Base-by-base conservation (phyloP, 192 early-diverging fungal species). In the Entrophospora sp. region DNA sequence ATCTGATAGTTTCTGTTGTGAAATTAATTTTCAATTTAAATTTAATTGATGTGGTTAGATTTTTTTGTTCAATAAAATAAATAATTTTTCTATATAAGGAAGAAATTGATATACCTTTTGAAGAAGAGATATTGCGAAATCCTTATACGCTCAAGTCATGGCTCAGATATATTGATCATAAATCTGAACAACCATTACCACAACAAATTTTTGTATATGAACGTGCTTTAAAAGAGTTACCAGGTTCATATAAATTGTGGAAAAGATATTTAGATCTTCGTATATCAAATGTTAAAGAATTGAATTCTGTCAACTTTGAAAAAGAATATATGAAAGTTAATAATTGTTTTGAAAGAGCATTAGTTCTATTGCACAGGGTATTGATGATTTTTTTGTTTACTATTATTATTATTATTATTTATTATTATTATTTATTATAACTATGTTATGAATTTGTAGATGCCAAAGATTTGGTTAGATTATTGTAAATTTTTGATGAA, bases 201-300 rank as follows among this genome's bases (percentile, higher is more conserved):
- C 69, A 78, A 4, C 64, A 78, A 43, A 83, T 80, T 45, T 80
- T 89, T 30, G 73, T 97, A 1, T 94, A 88, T 73, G 95, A 97
- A 69, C 88, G 97, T 7, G 95, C 95, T 1, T 74, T 97, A 24
- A 79, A 82, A 44, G 79, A 85, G 31, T 75, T 99, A 4, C 97
- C 97, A 2, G 91, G 94, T 5, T 94, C 91, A 6, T 99, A 96
- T 75, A 96, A 96, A 73, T 81, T 99, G 3, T 99, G 95, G 95
- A 92, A 91, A 67, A 66, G 74, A 37, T 95, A 97, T 69, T 73
- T 97, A 32, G 88, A 89, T 67, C 68, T 84, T 27, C 84, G 91
- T 22, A 66, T 73, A 16, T 53, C 71, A 20, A 71, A 77, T 27
- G 71, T 84, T 24, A 27, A 76, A 35, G 78, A 76, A 28, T 57